Evolutionary conservation across 2,329 filamentous ascomycete genomes (phyloP).

Genomic region (Trichoderma citrinoviride): DNA sequence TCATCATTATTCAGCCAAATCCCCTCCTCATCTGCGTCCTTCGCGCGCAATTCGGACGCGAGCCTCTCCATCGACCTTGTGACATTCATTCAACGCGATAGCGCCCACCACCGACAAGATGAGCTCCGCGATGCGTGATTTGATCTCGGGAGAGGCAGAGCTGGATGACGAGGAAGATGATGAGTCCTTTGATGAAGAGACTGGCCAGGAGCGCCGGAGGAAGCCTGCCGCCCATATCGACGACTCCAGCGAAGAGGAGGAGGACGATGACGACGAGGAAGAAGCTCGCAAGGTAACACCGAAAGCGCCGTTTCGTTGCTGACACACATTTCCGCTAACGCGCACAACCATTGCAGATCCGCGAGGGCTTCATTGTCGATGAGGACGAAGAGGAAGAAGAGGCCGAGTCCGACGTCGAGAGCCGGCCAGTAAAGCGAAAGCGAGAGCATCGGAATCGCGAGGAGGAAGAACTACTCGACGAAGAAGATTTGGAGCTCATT

Average conservation of each 20-base stretch:
- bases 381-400: constrained; percentile 78
- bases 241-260: constrained; percentile 89
- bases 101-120: constrained; percentile 42
- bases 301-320: constrained; percentile 26
- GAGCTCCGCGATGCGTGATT: constrained; percentile 65
- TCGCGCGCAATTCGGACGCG: constrained; percentile 18
- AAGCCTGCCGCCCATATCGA: constrained; percentile 51
- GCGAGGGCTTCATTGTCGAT: constrained; percentile 93
- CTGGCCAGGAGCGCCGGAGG: constrained; percentile 54
- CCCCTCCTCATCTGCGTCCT: constrained; percentile 2
- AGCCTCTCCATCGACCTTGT: constrained; percentile 5
- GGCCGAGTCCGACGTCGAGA: constrained; percentile 54
- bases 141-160: constrained; percentile 83
- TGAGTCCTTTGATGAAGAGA: constrained; percentile 76
- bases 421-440: constrained; percentile 65
- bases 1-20: background rate
- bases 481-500: constrained; percentile 94
- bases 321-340: background rate
- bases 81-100: constrained; percentile 17
- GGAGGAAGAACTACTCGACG: constrained; percentile 85
- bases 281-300: constrained; percentile 66
- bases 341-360: constrained; percentile 56
- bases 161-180: constrained; percentile 84
- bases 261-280: constrained; percentile 88
- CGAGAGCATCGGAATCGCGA: constrained; percentile 73